Conservation (phyloP, 768 basidiomycete genomes). For the Paxillus involutus region DNA sequence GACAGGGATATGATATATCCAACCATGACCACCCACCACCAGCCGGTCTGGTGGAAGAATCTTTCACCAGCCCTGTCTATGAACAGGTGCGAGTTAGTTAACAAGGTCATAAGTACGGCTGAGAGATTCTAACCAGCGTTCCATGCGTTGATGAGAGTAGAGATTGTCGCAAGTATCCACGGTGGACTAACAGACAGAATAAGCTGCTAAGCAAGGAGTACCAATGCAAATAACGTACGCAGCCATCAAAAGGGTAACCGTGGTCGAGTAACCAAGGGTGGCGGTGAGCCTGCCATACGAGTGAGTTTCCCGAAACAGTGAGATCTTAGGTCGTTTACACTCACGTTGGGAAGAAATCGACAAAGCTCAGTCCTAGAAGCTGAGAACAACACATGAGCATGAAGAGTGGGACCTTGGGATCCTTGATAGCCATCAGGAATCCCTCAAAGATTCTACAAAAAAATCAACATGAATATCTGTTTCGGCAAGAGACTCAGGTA, state of each 20-base stretch:
- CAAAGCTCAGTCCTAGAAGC: slow-evolving; percentile 57
- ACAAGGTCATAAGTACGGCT: not conserved
- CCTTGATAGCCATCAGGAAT: slow-evolving; percentile 53
- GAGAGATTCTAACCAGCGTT: slow-evolving; percentile 41
- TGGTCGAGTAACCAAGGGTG: slow-evolving; percentile 63
- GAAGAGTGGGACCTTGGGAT: slow-evolving; percentile 54
- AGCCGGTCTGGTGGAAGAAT: slow-evolving; percentile 56
- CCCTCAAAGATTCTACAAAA: slow-evolving; percentile 16
- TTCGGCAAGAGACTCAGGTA: not conserved
- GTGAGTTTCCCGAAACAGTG: not conserved
- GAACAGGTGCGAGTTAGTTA: not conserved
- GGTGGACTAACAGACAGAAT: slow-evolving; percentile 45
- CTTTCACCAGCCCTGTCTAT: slow-evolving; percentile 61
- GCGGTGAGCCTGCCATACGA: slow-evolving; percentile 44
- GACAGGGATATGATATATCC: slow-evolving; percentile 62
- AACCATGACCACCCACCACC: slow-evolving; percentile 62
- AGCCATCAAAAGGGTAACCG: slow-evolving; percentile 54
- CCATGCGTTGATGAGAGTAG: slow-evolving; percentile 55
- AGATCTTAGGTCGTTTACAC: not conserved
- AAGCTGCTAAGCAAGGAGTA: not conserved
- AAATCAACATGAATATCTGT: not conserved
- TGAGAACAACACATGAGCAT: slow-evolving; percentile 53
- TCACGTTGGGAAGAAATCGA: slow-evolving; percentile 59
- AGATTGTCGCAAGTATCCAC: slow-evolving; percentile 53
- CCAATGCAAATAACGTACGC: slow-evolving; percentile 41